phyloP scores from a whole-genome alignment of 2,329 filamentous ascomycete genomes.

The Fusarium pseudocircinatum region DNA sequence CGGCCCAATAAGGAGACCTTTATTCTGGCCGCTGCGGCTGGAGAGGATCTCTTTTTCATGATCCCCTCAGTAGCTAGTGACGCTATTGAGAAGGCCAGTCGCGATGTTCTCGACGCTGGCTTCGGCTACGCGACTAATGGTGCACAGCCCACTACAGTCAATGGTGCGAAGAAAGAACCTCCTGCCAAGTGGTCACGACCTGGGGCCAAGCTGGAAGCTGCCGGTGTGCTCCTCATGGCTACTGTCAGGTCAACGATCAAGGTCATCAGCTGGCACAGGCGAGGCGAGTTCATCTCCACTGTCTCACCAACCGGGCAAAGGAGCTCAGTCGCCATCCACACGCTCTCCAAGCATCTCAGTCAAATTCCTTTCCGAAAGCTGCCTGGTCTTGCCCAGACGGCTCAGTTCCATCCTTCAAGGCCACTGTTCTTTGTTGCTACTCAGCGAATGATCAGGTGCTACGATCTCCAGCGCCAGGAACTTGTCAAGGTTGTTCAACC shows the following conservation, averaged over 20 bases:
- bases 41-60: slow-evolving; percentile 86
- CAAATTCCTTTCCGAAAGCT: slow-evolving; percentile 89
- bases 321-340: slow-evolving; percentile 91
- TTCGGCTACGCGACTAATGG: slow-evolving; percentile 88
- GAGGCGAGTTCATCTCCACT: slow-evolving; percentile 93
- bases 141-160: slow-evolving; percentile 61
- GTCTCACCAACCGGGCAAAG: slow-evolving; percentile 83
- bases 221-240: slow-evolving; percentile 81
- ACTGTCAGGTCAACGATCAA: slow-evolving; percentile 85
- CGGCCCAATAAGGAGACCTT: slow-evolving; percentile 82
- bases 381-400: slow-evolving; percentile 82
- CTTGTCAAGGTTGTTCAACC: slow-evolving; percentile 93
- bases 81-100: slow-evolving; percentile 76
- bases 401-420: slow-evolving; percentile 92
- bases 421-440: slow-evolving; percentile 97
- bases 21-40: slow-evolving; percentile 83
- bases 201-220: slow-evolving; percentile 74
- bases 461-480: slow-evolving; percentile 91
- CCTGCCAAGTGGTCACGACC: slow-evolving; percentile 87
- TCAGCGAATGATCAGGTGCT: slow-evolving; percentile 90
- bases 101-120: slow-evolving; percentile 83
- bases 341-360: slow-evolving; percentile 91
- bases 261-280: slow-evolving; percentile 90
- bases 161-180: slow-evolving; percentile 74
- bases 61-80: slow-evolving; percentile 79